These are phyloP conservation scores for Berkeleyomyces rouxiae DNA, from an alignment of 2,329 filamentous ascomycete species.

Conservation along the genomic window DNA sequence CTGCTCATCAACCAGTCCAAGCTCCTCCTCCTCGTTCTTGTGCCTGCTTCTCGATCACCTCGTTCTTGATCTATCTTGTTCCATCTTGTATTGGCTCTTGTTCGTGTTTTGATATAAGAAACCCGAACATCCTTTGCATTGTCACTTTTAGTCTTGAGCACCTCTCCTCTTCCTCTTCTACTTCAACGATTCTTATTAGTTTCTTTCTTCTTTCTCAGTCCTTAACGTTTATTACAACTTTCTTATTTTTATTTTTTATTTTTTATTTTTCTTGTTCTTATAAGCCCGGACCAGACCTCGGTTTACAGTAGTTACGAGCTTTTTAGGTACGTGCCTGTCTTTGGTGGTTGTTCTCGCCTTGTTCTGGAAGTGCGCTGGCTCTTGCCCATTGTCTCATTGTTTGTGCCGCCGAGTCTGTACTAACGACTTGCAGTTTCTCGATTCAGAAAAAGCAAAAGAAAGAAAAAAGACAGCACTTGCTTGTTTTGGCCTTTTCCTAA, in stretches of 20 bases:
- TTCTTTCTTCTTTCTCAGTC: background rate
- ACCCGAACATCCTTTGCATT: background rate
- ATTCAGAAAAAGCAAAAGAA: background rate
- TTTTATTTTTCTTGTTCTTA: background rate
- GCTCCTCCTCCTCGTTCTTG: constrained; percentile 5
- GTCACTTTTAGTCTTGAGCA: background rate
- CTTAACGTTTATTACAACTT: background rate
- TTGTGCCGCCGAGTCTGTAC: background rate
- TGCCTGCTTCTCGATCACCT: background rate
- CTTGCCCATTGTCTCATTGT: background rate
- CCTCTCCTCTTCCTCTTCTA: background rate
- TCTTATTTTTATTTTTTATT: background rate
- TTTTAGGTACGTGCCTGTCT: background rate
- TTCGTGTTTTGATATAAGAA: background rate
- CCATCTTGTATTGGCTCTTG: background rate
- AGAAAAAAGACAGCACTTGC: background rate
- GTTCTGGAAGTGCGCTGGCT: background rate
- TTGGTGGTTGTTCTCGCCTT: background rate
- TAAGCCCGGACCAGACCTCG: background rate
- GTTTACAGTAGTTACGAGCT: background rate
- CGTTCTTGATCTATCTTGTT: background rate
- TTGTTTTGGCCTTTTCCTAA: background rate
- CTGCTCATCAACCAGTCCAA: constrained; percentile 8
- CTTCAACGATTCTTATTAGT: background rate
- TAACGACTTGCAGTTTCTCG: background rate